Conservation (phyloP, 2,329 filamentous ascomycete species). For the Knufia fluminis region DNA sequence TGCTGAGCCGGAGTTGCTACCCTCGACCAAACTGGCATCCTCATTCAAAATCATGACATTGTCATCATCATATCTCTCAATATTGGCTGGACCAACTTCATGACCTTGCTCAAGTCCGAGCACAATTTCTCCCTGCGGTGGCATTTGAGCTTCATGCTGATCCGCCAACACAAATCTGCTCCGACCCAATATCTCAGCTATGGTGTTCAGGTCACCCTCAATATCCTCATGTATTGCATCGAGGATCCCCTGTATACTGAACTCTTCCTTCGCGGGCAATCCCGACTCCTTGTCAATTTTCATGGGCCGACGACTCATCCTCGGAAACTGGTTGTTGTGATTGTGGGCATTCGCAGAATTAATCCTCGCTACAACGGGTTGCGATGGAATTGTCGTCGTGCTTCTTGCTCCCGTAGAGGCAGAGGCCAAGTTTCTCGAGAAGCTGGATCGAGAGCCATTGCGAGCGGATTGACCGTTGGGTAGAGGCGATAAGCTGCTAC, state of each 20-base stretch:
- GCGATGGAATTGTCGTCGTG: conserved; percentile 28
- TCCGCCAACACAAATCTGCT: conserved; percentile 53
- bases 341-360: conserved; percentile 32
- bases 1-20: conserved; percentile 28
- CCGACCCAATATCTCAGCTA: conserved; percentile 54
- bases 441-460: conserved; percentile 20
- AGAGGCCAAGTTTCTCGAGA: conserved; percentile 15
- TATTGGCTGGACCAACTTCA: conserved; percentile 34
- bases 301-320: conserved; percentile 27
- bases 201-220: conserved; percentile 48
- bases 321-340: conserved; percentile 25
- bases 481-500: conserved; percentile 20
- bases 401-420: conserved; percentile 19
- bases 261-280: conserved; percentile 43
- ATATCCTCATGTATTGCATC: conserved; percentile 51
- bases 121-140: conserved; percentile 50
- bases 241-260: conserved; percentile 48
- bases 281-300: conserved; percentile 24
- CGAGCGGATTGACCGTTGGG: conserved; percentile 15
- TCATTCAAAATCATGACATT: conserved; percentile 32
- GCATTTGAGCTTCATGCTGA: conserved; percentile 54
- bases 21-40: conserved; percentile 31
- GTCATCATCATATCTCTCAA: conserved; percentile 30
- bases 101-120: conserved; percentile 28
- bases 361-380: conserved; percentile 36